Evolutionary conservation across 129 eudicot species (phyloP).

Genomic region (Daucus carota): DNA sequence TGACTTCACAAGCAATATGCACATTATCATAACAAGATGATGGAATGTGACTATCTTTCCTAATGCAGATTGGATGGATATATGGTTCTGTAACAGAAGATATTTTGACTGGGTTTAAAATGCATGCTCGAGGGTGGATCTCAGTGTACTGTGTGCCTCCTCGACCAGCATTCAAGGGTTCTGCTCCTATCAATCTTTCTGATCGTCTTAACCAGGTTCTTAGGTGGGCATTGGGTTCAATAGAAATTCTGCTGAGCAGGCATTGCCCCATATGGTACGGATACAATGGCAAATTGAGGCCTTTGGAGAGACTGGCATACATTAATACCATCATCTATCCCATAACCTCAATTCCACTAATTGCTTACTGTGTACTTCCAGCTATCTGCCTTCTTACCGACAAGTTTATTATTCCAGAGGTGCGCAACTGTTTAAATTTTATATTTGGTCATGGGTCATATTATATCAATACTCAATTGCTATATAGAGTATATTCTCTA

Average conservation of each 20-base stretch:
- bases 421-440: constrained; percentile 5
- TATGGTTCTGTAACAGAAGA: constrained; percentile 86
- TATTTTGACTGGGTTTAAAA: constrained; percentile 80
- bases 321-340: constrained; percentile 81
- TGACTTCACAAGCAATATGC: neutral
- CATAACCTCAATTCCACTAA: constrained; percentile 62
- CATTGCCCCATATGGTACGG: constrained; percentile 95
- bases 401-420: constrained; percentile 80
- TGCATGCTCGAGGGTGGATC: constrained; percentile 87
- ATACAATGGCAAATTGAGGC: constrained; percentile 56
- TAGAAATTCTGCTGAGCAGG: constrained; percentile 71
- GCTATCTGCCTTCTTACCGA: constrained; percentile 75
- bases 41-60: neutral
- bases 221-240: constrained; percentile 84
- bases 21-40: neutral
- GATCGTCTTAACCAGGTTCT: constrained; percentile 88
- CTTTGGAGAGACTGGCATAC: constrained; percentile 67
- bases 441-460: neutral
- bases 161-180: constrained; percentile 83
- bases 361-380: constrained; percentile 78
- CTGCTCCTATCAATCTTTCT: constrained; percentile 91
- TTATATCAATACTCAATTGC: neutral
- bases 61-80: constrained; percentile 73
- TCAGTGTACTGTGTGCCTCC: constrained; percentile 82
- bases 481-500: neutral